Conservation (phyloP, 164 flowering plant species). For the Piper betle region DNA sequence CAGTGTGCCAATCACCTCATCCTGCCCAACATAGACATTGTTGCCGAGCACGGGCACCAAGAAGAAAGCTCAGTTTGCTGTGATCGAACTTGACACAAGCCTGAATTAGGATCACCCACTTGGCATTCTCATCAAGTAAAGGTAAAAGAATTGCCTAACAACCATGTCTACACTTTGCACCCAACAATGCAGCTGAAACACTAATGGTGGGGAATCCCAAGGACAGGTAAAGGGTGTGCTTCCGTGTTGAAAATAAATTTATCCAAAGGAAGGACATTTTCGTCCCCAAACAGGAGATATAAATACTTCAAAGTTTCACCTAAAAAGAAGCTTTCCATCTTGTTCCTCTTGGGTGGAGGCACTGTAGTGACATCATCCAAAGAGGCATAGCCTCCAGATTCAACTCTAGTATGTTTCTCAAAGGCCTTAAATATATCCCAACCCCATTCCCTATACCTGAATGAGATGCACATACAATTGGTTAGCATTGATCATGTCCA, state of each 20-base stretch:
- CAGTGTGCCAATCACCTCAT: background rate
- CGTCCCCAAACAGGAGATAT: conserved; percentile 69
- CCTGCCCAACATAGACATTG: background rate
- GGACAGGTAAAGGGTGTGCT: conserved; percentile 85
- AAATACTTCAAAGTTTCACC: conserved; percentile 91
- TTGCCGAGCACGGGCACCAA: background rate
- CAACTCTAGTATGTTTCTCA: conserved; percentile 70
- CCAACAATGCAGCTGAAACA: background rate
- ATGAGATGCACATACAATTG: background rate
- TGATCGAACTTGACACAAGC: background rate
- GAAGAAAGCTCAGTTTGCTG: background rate
- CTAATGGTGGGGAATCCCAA: conserved; percentile 5
- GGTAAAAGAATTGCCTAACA: background rate
- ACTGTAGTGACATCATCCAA: conserved; percentile 73
- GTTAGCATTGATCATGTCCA: background rate
- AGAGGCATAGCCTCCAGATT: conserved; percentile 83
- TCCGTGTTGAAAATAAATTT: conserved; percentile 87
- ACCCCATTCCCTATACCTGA: conserved; percentile 95
- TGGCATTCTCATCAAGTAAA: conserved; percentile 1
- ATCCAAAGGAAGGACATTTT: conserved; percentile 58
- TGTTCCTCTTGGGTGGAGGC: conserved; percentile 83
- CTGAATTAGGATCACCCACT: conserved; percentile 1
- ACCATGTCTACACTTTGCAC: background rate
- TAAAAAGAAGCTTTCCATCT: conserved; percentile 95
- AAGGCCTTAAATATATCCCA: conserved; percentile 94